phyloP scores from a whole-genome alignment of 2,329 filamentous ascomycete genomes.

The Microdochium paspali region DNA sequence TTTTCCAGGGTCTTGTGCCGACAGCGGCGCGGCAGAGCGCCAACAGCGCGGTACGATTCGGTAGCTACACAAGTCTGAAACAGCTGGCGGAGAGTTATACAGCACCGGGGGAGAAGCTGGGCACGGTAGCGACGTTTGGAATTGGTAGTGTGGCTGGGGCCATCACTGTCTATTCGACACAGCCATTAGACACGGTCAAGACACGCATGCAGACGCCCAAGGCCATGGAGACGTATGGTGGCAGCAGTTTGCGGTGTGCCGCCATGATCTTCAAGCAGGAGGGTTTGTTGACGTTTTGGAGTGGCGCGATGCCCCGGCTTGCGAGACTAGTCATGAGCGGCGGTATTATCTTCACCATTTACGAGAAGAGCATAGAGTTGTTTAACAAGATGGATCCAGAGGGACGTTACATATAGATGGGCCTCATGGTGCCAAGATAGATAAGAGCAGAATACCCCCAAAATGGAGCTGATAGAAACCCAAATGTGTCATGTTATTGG shows the following conservation, averaged over 20 bases:
- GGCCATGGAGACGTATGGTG: constrained; percentile 62
- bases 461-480: not conserved
- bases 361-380: constrained; percentile 91
- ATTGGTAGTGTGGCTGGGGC: constrained; percentile 83
- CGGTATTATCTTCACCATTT: constrained; percentile 97
- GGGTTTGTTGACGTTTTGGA: constrained; percentile 86
- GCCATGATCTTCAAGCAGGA: constrained; percentile 79
- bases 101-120: constrained; percentile 89
- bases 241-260: constrained; percentile 80
- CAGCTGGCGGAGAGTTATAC: constrained; percentile 89
- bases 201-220: constrained; percentile 97
- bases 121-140: constrained; percentile 76
- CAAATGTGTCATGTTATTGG: too few relatives aligned
- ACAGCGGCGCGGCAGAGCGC: constrained; percentile 92
- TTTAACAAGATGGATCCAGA: constrained; percentile 76
- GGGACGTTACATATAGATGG: constrained; percentile 62
- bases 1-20: constrained; percentile 94
- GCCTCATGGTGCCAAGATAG: constrained; percentile 2
- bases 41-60: constrained; percentile 87
- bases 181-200: constrained; percentile 86
- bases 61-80: constrained; percentile 81
- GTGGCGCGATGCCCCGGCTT: constrained; percentile 77
- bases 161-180: constrained; percentile 76
- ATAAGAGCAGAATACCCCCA: constrained; percentile 4
- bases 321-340: constrained; percentile 82